Evolutionary conservation across 2,329 filamentous ascomycete genomes (phyloP), one percentile per base, ranked within the genome.

Genomic region (Monosporascus ibericus): DNA sequence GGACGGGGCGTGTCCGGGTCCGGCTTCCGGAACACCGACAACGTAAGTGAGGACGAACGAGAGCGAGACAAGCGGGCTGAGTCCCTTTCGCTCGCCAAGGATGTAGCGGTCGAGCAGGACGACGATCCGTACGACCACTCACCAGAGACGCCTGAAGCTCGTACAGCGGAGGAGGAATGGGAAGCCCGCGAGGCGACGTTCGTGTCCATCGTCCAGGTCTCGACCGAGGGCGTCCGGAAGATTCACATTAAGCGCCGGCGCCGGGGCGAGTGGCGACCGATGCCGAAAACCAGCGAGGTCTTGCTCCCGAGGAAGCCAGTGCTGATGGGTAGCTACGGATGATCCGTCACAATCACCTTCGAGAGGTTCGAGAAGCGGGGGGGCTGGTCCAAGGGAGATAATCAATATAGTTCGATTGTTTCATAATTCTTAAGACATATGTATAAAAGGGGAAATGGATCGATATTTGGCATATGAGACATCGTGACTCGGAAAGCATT

Each of bases 191-290:
- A 60, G 48, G 62, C 60, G 17, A 49, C 30, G 24, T 38, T 39
- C 8, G 15, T 63, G 15, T 52, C 25, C 17, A 51, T 63, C 5
- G 58, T 38, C 1, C 44, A 50, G 25, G 42, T 62, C 20, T 48
- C 52, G 17, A 39, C 36, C 17, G 34, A 36, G 15, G 36, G 57
- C 30, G 55, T 63, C 47, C 54, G 53, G 38, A 51, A 36, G 36
- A 39, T 55, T 2, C 24, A 34, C 3, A 36, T 54, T n/a, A 48
- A 47, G 15, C 36, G 44, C 14, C 22, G 3, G 8, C 42, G 34
- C 30, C 18, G n/a, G 17, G 27, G n/a, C 7, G 15, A 37, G 30
- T 30, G 25, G 24, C 46, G 42, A 5, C 18, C 38, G 14, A 36
- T 53, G 38, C 14, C 44, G 18, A 30, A 20, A 30, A 49, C 37